A percentile compares a stretch with the other conserved stretches of the same genome.
These are phyloP conservation scores for Sequoia sempervirens DNA, from an alignment of 75 land plant species.

Conservation along the genomic window DNA sequence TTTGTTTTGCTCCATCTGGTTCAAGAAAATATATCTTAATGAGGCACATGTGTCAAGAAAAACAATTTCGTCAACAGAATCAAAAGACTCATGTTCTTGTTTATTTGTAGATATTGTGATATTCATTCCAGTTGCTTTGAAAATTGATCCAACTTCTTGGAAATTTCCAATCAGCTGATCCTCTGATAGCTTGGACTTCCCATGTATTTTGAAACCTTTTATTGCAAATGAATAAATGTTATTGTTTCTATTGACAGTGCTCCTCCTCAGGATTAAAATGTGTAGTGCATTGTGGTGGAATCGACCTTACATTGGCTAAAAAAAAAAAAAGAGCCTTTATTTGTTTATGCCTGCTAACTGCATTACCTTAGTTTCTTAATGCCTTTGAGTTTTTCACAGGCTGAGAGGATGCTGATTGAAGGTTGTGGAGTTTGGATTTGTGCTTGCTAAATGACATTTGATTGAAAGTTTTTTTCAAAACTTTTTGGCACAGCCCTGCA, in stretches of 20 bases:
- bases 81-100: neutral
- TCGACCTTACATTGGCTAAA: too few relatives aligned
- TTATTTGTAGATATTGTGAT: neutral
- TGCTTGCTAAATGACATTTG: too few relatives aligned
- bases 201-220: neutral
- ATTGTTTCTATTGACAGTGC: neutral
- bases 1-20: neutral
- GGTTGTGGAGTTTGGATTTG: too few relatives aligned
- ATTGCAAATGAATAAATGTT: neutral
- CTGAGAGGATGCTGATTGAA: too few relatives aligned
- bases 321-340: too few relatives aligned
- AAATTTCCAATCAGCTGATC: neutral
- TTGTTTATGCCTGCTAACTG: too few relatives aligned
- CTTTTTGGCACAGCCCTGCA: too few relatives aligned
- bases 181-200: neutral
- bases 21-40: neutral
- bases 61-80: neutral
- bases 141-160: neutral
- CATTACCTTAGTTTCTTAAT: too few relatives aligned
- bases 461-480: too few relatives aligned
- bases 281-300: neutral
- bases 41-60: neutral
- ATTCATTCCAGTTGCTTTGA: neutral
- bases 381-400: too few relatives aligned
- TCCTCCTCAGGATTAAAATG: neutral